phyloP scores from a whole-genome alignment of 257 asterid genomes.

The Craterostigma plantagineum region DNA sequence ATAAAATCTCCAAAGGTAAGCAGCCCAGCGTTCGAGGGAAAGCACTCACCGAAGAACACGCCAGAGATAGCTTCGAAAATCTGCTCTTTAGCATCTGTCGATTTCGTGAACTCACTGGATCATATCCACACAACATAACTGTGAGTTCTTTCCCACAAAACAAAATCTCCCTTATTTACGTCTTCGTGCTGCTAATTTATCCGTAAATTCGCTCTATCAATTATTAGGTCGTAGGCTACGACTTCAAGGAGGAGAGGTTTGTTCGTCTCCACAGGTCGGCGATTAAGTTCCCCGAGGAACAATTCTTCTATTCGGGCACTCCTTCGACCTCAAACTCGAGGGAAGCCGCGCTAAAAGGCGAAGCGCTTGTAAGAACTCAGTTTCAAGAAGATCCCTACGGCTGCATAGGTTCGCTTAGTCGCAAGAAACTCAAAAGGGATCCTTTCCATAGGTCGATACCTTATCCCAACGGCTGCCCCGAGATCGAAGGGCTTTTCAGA shows the following conservation, averaged over 20 bases:
- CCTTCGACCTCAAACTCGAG: conserved; percentile 55
- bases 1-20: conserved; percentile 24
- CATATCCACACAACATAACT: conserved; percentile 73
- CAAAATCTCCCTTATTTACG: no score
- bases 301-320: conserved; percentile 69
- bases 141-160: conserved; percentile 24
- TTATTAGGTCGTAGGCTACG: conserved; percentile 77
- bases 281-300: conserved; percentile 44
- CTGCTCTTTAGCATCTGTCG: conserved; percentile 81
- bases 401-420: conserved; percentile 53
- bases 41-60: conserved; percentile 77
- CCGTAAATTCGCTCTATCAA: conserved; percentile 3
- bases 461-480: conserved; percentile 92
- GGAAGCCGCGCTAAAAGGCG: conserved; percentile 86
- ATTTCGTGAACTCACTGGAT: conserved; percentile 88
- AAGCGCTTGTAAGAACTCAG: conserved; percentile 56
- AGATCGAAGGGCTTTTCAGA: conserved; percentile 57
- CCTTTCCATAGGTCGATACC: conserved; percentile 89
- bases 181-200: no score
- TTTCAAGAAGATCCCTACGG: conserved; percentile 82
- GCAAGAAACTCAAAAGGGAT: conserved; percentile 63
- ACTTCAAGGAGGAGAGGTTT: conserved; percentile 88
- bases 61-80: conserved; percentile 84
- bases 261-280: conserved; percentile 66
- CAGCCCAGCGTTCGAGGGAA: conserved; percentile 48